phyloP scores from a whole-genome alignment of 1,284 basidiomycete species.

The Flammula alnicola region DNA sequence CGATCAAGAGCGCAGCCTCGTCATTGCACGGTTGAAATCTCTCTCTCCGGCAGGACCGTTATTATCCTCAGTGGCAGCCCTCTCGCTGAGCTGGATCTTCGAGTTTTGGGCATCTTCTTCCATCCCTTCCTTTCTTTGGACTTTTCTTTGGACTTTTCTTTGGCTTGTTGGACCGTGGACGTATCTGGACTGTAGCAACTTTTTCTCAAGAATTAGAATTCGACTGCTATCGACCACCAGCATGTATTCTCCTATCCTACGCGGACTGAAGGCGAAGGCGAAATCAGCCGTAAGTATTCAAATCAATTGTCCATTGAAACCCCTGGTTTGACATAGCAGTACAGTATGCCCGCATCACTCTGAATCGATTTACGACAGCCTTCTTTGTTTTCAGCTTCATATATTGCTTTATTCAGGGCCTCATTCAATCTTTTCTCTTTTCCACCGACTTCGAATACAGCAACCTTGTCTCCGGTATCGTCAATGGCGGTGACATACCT shows the following conservation, averaged over 20 bases:
- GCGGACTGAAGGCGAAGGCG: slow-evolving; percentile 18
- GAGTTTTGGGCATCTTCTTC: slow-evolving; percentile 2
- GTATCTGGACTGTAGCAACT: too few relatives aligned
- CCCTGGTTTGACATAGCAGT: slow-evolving; percentile 8
- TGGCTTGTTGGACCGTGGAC: too few relatives aligned
- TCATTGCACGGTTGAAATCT: too few relatives aligned
- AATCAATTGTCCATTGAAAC: neutral
- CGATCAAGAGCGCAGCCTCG: too few relatives aligned
- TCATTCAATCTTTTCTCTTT: slow-evolving; percentile 55
- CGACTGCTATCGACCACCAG: too few relatives aligned
- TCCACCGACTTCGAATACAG: slow-evolving; percentile 48
- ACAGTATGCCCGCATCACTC: slow-evolving; percentile 41
- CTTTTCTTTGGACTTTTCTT: slow-evolving; percentile 5
- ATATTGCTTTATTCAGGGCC: slow-evolving; percentile 47
- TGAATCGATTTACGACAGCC: slow-evolving; percentile 43
- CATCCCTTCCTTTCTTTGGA: neutral
- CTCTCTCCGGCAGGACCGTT: slow-evolving; percentile 22
- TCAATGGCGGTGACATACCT: slow-evolving; percentile 43
- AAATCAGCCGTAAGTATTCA: slow-evolving; percentile 18
- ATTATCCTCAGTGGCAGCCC: slow-evolving; percentile 11
- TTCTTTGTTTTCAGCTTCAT: slow-evolving; percentile 54
- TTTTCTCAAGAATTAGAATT: too few relatives aligned
- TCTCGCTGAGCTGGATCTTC: slow-evolving; percentile 19
- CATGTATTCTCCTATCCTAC: slow-evolving; percentile 13
- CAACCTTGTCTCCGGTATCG: slow-evolving; percentile 42